Conservation (phyloP, 108 stramenopile genomes). For the Discostella pseudostelligera region DNA sequence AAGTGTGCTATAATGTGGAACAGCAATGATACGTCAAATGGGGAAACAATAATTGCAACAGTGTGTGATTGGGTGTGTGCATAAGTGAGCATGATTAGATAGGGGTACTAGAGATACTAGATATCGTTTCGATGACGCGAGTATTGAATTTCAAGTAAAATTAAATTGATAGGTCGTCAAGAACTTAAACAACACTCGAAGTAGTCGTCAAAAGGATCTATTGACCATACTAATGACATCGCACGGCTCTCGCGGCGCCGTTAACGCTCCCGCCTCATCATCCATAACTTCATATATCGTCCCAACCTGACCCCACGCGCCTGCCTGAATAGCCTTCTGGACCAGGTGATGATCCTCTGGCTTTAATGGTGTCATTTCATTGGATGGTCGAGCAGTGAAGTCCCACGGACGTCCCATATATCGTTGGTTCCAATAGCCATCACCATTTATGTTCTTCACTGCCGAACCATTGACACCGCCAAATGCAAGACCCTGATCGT, state of each 20-base stretch:
- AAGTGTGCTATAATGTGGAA: no score
- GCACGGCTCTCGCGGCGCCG: slow-evolving; percentile 36
- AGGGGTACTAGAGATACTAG: no score
- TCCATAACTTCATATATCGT: slow-evolving; percentile 47
- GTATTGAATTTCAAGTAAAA: no score
- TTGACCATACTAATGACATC: slow-evolving; percentile 14
- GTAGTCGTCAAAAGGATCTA: no score
- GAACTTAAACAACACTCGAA: no score
- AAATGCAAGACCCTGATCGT: slow-evolving; percentile 59
- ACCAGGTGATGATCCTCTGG: slow-evolving; percentile 56
- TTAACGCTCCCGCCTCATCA: slow-evolving; percentile 41
- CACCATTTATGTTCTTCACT: slow-evolving; percentile 45
- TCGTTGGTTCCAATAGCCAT: slow-evolving; percentile 53
- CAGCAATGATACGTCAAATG: no score
- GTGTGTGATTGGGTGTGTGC: no score
- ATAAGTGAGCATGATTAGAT: no score
- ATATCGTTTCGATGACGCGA: no score
- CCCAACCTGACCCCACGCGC: slow-evolving; percentile 49
- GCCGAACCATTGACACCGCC: slow-evolving; percentile 59
- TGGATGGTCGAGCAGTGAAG: slow-evolving; percentile 42
- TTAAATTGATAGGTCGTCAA: no score
- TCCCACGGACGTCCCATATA: slow-evolving; percentile 52
- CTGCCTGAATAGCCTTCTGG: slow-evolving; percentile 53
- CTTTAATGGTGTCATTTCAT: slow-evolving; percentile 47
- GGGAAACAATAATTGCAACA: no score